Evolutionary conservation across 2,329 filamentous ascomycete genomes (phyloP), one percentile per base, ranked within the genome.

Genomic region (Aspergillus eucalypticola): DNA sequence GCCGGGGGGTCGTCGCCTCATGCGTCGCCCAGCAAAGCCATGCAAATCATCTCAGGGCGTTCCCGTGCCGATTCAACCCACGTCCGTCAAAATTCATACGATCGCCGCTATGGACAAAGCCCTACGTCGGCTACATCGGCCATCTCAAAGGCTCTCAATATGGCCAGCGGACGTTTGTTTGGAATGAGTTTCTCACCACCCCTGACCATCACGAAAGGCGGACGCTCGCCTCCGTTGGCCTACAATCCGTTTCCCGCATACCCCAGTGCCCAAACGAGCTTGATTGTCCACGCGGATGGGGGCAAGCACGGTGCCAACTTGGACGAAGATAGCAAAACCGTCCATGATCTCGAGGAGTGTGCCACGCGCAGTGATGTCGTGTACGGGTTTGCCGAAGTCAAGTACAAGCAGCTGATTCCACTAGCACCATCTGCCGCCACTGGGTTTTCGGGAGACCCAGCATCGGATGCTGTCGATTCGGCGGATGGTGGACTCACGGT

Each of bases 311-410:
- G 80, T 38, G 76, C 80, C 3, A 83, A 84, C 3, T 78, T 87
- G 19, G 92, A 97, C 64, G 93, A 97, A 71, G 95, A 98, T 72
- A 82, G 84, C 15, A 86, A 86, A 64, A 88, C 90, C 42, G 87
- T 94, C 2, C 89, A 92, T 70, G 84, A 86, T 48, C 92, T 98
- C 59, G 94, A 99, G 74, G 93, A 98, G 68, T 89, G 91, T 65
- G 95, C 95, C 1, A 95, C 92, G 32, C 85, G 93, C 41, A 97
- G 93, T 72, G 93, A 99, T 74, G 95, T 97, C 49, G 93, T 99
- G 2, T 99, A 93, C 74, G 93, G 94, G 3, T 98, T 99, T 76
- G 95, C 95, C 5, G 94, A 99, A 78, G 94, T 99, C 72, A 99
- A 99, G 77, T 97, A 96, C 78, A 95, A 96, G 76, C 95, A 99